Evolutionary conservation across 177 flowering plant genomes (phyloP), one percentile per base, ranked within the genome.

Genomic region (Vitis hybrid): DNA sequence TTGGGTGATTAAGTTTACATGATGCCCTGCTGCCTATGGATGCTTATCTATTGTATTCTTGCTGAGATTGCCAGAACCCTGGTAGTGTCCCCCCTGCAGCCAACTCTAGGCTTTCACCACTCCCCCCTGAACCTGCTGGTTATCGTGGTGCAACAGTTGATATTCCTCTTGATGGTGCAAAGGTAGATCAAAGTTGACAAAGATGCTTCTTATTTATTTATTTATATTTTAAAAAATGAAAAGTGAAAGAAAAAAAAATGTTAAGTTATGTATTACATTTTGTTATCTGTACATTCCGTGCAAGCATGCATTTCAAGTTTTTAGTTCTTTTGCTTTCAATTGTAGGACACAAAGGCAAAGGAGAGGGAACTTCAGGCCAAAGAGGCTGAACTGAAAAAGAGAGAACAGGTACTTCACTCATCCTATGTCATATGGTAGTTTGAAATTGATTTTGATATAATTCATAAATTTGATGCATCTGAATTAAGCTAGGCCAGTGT

Each of bases 301-400:
- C 52, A 56, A 32, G 51, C n/a, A 27, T 35, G 19, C 21, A n/a
- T 12, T 56, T 69, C 10, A 52, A 11, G 48, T 63, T 62, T 49
- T 2, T 21, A 2, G 50, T 24, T 49, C 19, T 52, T 19, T 61
- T 77, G 8, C 51, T 67, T 70, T 46, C 15, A 63, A 55, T 27
- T 73, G 9, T 69, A 93, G 99, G 97, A 92, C 82, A 40, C 84
- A 14, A 88, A 80, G 70, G 81, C 79, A 73, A 91, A 79, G 75
- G 97, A 93, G 84, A 92, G 82, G 80, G 97, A 96, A 76, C 91
- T 96, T 54, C 90, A 92, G 74, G 93, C 94, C 52, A 96, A 85
- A 80, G 99, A 96, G 74, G 87, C 92, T 73, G 98, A 96, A 76
- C 70, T 96, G 81, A 92, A 75, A 69, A 93, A 71, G 80, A 83